Evolutionary conservation across 768 basidiomycete species (phyloP).

Genomic region (Lactarius deliciosus): DNA sequence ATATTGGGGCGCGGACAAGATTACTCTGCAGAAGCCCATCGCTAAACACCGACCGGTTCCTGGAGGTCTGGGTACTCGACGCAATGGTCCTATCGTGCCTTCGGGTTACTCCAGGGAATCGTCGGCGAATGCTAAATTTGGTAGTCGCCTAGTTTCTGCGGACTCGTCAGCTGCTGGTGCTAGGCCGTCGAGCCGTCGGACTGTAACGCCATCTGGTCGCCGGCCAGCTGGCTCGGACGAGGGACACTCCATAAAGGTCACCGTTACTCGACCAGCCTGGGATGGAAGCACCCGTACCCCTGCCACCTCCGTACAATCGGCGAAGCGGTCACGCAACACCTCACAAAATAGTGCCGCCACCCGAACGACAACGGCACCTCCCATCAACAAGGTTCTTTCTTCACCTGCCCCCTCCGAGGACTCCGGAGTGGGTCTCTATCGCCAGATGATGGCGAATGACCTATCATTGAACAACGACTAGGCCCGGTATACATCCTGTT

Average conservation of each 20-base stretch:
- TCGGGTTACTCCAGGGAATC: constrained; percentile 76
- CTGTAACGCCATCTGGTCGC: constrained; percentile 47
- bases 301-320: constrained; percentile 35
- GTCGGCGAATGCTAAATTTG: constrained; percentile 92
- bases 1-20: constrained; percentile 90
- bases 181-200: constrained; percentile 66
- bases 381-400: constrained; percentile 46
- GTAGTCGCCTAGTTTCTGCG: constrained; percentile 70
- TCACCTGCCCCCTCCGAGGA: constrained; percentile 80
- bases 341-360: constrained; percentile 69
- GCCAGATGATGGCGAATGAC: constrained; percentile 76
- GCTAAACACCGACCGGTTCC: constrained; percentile 47
- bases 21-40: constrained; percentile 79
- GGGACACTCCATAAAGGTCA: constrained; percentile 61
- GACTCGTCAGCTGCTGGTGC: constrained; percentile 45
- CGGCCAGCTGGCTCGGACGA: constrained; percentile 58
- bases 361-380: constrained; percentile 37
- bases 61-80: constrained; percentile 36
- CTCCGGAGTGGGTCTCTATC: constrained; percentile 82
- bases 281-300: constrained; percentile 53
- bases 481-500: constrained; percentile 26
- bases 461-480: constrained; percentile 51
- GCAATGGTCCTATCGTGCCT: constrained; percentile 42
- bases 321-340: constrained; percentile 66
- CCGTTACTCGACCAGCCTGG: constrained; percentile 76